Percentiles rank a stretch among this genome's conserved stretches.
phyloP scores from a whole-genome alignment of 1,139 yeast species.

The Magnusiomyces paraingens region DNA sequence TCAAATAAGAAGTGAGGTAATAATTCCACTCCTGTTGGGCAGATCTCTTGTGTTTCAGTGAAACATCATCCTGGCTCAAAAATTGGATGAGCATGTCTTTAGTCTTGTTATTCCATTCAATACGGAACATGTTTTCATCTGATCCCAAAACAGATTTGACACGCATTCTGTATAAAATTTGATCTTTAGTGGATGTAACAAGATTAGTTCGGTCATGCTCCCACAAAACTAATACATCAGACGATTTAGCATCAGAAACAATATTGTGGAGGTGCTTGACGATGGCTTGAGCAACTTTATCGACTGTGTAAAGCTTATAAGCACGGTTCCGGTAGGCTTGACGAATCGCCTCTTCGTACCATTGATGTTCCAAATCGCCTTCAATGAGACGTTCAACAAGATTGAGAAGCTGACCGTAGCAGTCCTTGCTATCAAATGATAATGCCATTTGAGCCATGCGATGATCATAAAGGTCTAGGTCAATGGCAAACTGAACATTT shows the following conservation, averaged over 20 bases:
- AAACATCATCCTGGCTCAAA: conserved; percentile 80
- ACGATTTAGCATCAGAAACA: conserved; percentile 72
- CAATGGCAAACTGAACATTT: conserved; percentile 79
- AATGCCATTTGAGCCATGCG: conserved; percentile 79
- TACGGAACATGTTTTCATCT: conserved; percentile 90
- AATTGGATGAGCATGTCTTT: conserved; percentile 67
- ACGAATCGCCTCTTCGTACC: conserved; percentile 92
- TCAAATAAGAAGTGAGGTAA: conserved; percentile 83
- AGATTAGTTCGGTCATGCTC: conserved; percentile 67
- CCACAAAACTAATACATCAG: conserved; percentile 73
- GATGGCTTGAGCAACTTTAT: conserved; percentile 83
- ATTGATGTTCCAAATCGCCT: conserved; percentile 88
- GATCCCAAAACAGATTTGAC: conserved; percentile 73
- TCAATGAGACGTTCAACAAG: conserved; percentile 75
- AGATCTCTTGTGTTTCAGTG: conserved; percentile 68
- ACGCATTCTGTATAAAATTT: conserved; percentile 83
- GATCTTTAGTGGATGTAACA: conserved; percentile 63
- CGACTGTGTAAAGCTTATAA: conserved; percentile 85
- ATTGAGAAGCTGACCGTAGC: conserved; percentile 68
- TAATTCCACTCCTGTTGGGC: conserved; percentile 86
- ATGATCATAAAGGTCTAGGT: conserved; percentile 72
- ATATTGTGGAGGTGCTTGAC: conserved; percentile 83
- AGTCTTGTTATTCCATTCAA: conserved; percentile 55
- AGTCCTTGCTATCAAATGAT: conserved; percentile 60
- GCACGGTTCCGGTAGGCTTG: conserved; percentile 94